Base-by-base conservation (phyloP, 2,329 filamentous ascomycete species). In the Cercospora citrullina region DNA sequence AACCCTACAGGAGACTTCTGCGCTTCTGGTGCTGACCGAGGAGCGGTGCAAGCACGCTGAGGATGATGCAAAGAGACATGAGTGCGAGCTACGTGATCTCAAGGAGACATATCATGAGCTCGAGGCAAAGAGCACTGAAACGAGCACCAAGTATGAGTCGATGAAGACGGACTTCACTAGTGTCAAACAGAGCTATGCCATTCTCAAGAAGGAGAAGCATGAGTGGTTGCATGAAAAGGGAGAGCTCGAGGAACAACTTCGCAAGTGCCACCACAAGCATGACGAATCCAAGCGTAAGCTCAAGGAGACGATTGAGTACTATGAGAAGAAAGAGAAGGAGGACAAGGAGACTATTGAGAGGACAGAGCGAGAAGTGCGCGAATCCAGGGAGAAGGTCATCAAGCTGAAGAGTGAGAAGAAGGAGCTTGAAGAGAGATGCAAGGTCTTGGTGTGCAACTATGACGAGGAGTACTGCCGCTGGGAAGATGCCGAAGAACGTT, bases 21-120 rank as follows among this genome's bases (percentile, higher is more conserved):
- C 45, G 18, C 60, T 63, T 26, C 39, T 63, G 14, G 42, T 53
- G 7, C 33, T 42, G 18, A 51, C 60, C 4, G 39, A 63, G 21
- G 45, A 63, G 23, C 60, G 60, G n/a, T 63, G 60, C 60, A 63
- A 63, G 60, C 60, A 63, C 45, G 60, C 60, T 16, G 60, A 63
- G 26, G 60, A 53, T 12, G 60, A 63, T 53, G 60, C 60, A 4
- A 48, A 53, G 18, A n/a, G 23, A 8, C 60, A 63, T 28, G 60
- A 63, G 39, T 63, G 60, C 31, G 39, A 51, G 23, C 60, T 63
- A 39, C 21, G 60, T 21, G 60, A 63, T 28, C 16, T 63, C 23
- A 30, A 63, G 45, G 60, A 63, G 30, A 51, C 60, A n/a, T 53
- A 63, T 23, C 26, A 39, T 14, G 60, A 63, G 36, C 60, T 63